Evolutionary conservation across 495 filamentous ascomycete species (phyloP).

Genomic region (Antarctomyces pellizariae): DNA sequence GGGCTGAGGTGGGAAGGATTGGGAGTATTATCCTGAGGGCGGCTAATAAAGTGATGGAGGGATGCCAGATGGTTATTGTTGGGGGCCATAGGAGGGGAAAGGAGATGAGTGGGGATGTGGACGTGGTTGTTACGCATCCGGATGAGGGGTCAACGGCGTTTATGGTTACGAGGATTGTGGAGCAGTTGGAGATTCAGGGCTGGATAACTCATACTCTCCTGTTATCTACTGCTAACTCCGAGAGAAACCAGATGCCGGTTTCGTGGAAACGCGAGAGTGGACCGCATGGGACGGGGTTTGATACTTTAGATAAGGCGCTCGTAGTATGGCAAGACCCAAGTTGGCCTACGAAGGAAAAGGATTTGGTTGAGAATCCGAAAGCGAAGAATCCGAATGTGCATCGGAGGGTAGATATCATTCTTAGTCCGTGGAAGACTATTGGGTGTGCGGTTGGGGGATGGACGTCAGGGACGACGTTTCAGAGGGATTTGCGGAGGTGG

Average conservation of each 20-base stretch:
- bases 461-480: conserved; percentile 74
- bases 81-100: conserved; percentile 81
- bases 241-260: conserved; percentile 44
- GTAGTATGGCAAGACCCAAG: conserved; percentile 79
- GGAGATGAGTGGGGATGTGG: conserved; percentile 49
- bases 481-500: conserved; percentile 64
- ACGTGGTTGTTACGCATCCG: conserved; percentile 64
- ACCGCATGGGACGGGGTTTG: conserved; percentile 34
- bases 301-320: conserved; percentile 74
- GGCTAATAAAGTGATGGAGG: conserved; percentile 27
- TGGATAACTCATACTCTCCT: conserved; percentile 71
- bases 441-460: conserved; percentile 79
- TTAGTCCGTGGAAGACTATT: conserved; percentile 66
- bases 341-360: conserved; percentile 19
- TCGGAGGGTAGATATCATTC: conserved; percentile 79
- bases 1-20: conserved; percentile 52
- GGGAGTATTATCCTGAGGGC: conserved; percentile 32
- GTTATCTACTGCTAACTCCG: conserved; percentile 36
- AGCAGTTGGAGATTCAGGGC: conserved; percentile 35
- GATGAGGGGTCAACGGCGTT: conserved; percentile 38
- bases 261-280: conserved; percentile 18
- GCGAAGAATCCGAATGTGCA: conserved; percentile 50
- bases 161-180: conserved; percentile 43
- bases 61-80: conserved; percentile 49
- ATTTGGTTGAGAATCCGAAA: conserved; percentile 13